Base-by-base conservation (phyloP, 495 filamentous ascomycete genomes). In the Neurospora cerealis region DNA sequence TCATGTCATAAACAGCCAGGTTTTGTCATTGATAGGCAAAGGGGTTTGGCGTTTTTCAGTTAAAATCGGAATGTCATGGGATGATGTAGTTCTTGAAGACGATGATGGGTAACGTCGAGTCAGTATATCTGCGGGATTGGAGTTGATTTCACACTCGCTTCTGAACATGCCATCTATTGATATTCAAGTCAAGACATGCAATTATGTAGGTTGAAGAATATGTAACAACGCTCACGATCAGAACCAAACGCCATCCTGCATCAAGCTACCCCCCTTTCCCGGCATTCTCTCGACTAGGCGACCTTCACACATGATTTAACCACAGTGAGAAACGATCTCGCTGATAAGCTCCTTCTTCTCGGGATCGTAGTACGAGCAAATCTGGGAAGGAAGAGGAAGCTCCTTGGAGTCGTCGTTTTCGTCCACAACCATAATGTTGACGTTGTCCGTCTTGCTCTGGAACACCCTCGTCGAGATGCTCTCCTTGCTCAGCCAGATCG, bases 321-420 rank as follows among this genome's bases (percentile, higher is more conserved):
- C 93, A 71, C 90, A 89, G 83, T 97, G 93, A 75, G 94, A 93
- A 19, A 97, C 94, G 79, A 98, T 97, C 85, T 97, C 93, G 78
- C 86, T 94, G 21, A 92, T 87, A 75, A 97, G 78, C 74, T 90
- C 87, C 54, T 93, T 92, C 79, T 93, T 87, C 74, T 83, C 82
- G 74, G 83, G 77, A 78, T 91, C 91, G 74, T 91, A 86, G 73
- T 91, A 91, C 71, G 90, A 93, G 85, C 93, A 91, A 70, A 98
- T 90, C 88, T 99, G 96, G 82, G 94, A 91, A 5, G 96, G 96
- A 70, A 98, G 81, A 17, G 96, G 89, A 72, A 90, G 88, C 84
- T 99, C 96, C 79, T 88, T 90, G 78, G 92, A 94, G 75, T 99
- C 96, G 8, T 84, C 90, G 24, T 90, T 89, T n/a, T 86, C 83